phyloP scores from a whole-genome alignment of 2,329 filamentous ascomycete genomes.

The Fusarium pseudograminearum region DNA sequence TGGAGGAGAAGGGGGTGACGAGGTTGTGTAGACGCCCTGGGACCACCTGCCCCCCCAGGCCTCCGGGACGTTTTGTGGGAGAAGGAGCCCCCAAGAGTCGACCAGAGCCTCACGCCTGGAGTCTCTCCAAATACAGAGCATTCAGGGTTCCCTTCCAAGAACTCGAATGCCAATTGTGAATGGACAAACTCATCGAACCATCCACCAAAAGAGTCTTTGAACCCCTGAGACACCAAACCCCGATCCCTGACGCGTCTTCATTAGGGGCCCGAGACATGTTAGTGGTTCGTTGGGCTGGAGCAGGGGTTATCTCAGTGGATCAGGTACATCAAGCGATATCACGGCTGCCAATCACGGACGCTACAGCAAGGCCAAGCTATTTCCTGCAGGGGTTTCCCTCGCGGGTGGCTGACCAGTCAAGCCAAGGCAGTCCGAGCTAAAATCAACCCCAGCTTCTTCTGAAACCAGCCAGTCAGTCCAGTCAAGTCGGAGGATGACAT shows the following conservation, averaged over 20 bases:
- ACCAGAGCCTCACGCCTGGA: slow-evolving; percentile 31
- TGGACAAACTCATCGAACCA: slow-evolving; percentile 37
- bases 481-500: slow-evolving; percentile 15
- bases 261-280: slow-evolving; percentile 25
- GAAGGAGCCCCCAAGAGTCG: neutral
- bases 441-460: slow-evolving; percentile 44
- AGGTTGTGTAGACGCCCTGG: slow-evolving; percentile 31
- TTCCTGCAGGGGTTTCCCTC: slow-evolving; percentile 30
- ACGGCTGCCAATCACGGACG: slow-evolving; percentile 16
- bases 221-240: slow-evolving; percentile 40
- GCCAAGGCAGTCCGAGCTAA: slow-evolving; percentile 14
- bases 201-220: slow-evolving; percentile 14
- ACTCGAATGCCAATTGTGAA: slow-evolving; percentile 9
- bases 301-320: neutral
- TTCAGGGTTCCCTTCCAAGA: slow-evolving; percentile 9
- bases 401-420: slow-evolving; percentile 34
- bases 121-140: slow-evolving; percentile 15
- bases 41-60: neutral
- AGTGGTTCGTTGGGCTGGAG: slow-evolving; percentile 11
- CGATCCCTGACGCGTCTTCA: slow-evolving; percentile 21
- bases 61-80: neutral
- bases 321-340: neutral
- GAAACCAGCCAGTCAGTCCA: slow-evolving; percentile 34
- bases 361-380: slow-evolving; percentile 14
- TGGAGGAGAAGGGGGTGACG: slow-evolving; percentile 28